phyloP scores from a whole-genome alignment of 305 asterid genomes.

The Rubia occidens region DNA sequence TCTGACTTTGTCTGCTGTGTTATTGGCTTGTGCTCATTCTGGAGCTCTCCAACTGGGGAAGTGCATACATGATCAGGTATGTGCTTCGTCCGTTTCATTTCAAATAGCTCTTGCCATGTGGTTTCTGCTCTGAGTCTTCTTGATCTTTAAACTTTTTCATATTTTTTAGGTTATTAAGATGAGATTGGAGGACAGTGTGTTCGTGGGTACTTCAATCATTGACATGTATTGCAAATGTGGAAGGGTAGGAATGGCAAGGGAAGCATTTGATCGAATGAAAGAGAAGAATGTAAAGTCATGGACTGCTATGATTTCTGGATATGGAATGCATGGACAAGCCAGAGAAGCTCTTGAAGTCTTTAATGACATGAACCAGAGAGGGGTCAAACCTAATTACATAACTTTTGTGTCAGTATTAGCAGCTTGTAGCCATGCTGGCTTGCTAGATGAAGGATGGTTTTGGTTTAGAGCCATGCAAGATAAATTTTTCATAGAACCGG shows the following conservation, averaged over 20 bases:
- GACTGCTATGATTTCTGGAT: constrained; percentile 11
- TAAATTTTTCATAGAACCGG: constrained; percentile 4
- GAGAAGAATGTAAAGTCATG: constrained; percentile 5
- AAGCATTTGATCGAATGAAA: constrained; percentile 5
- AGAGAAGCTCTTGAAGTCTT: constrained; percentile 11
- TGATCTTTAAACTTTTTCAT: not conserved
- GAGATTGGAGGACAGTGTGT: constrained; percentile 11
- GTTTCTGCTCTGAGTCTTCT: constrained; percentile 4
- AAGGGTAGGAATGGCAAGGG: constrained; percentile 12
- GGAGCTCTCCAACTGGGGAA: constrained; percentile 9
- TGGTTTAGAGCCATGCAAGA: constrained; percentile 10
- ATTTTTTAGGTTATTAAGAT: constrained; percentile 6
- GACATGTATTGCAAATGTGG: constrained; percentile 14
- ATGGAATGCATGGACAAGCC: constrained; percentile 8
- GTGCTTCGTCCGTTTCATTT: not conserved
- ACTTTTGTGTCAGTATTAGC: constrained; percentile 11
- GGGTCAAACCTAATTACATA: constrained; percentile 10
- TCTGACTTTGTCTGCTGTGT: constrained; percentile 11
- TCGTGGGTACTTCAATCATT: constrained; percentile 8
- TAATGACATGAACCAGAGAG: constrained; percentile 3
- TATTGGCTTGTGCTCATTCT: constrained; percentile 13
- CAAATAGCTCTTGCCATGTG: not conserved
- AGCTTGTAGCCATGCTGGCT: constrained; percentile 13
- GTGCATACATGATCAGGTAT: constrained; percentile 12
- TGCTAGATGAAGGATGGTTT: constrained; percentile 11